These are phyloP conservation scores for Syzygium malaccense DNA, from an alignment of 441 rosid species.

Conservation along the genomic window DNA sequence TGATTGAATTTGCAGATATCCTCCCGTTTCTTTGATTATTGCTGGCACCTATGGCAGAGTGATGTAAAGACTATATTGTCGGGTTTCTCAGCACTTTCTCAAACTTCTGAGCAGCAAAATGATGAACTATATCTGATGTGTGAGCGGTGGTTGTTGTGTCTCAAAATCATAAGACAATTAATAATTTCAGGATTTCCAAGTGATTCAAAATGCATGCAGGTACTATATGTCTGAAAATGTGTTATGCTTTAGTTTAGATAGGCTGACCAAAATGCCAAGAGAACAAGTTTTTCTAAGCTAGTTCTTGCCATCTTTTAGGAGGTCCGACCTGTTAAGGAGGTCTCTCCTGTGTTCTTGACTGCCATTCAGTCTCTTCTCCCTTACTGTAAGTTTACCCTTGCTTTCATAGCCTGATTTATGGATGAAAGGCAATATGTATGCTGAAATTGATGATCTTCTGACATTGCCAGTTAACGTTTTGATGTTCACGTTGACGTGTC, in stretches of 20 bases:
- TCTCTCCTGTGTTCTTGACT: slow-evolving; percentile 72
- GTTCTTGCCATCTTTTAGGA: slow-evolving; percentile 45
- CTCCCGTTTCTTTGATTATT: slow-evolving; percentile 72
- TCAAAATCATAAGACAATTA: slow-evolving; percentile 79
- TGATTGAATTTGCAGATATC: slow-evolving; percentile 66
- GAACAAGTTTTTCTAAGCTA: background rate
- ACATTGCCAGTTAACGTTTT: background rate
- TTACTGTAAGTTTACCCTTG: slow-evolving; percentile 57
- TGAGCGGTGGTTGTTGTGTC: slow-evolving; percentile 96
- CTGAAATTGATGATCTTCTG: background rate
- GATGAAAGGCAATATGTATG: background rate
- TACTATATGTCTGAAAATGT: slow-evolving; percentile 7
- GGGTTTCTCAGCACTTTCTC: slow-evolving; percentile 62
- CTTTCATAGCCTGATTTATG: background rate
- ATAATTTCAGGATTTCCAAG: slow-evolving; percentile 84
- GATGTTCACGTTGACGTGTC: background rate
- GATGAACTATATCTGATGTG: slow-evolving; percentile 79
- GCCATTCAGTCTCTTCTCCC: slow-evolving; percentile 85
- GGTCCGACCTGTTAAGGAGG: slow-evolving; percentile 86
- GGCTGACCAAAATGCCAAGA: background rate
- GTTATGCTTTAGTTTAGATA: background rate
- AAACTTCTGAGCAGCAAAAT: slow-evolving; percentile 47
- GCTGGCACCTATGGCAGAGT: slow-evolving; percentile 98
- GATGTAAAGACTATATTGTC: slow-evolving; percentile 83
- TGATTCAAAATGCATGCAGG: slow-evolving; percentile 85